A percentile compares a stretch with the other conserved stretches of the same genome.
phyloP scores from a whole-genome alignment of 1,284 basidiomycete species.

The Phellopilus nigrolimitatus region DNA sequence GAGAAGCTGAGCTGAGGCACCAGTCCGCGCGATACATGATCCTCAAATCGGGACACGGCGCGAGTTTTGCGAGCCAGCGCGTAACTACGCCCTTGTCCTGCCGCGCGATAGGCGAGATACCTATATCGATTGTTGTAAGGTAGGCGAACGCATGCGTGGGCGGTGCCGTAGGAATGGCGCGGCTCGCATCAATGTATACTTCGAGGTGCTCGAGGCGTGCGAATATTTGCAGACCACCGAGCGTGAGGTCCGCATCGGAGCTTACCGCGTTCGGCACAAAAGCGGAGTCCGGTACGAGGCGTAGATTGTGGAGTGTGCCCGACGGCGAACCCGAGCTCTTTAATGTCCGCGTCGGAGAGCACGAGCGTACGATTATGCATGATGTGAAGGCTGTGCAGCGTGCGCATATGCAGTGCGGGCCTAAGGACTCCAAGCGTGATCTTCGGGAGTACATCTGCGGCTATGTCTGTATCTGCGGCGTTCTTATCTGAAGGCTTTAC shows the following conservation, averaged over 20 bases:
- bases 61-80: conserved; percentile 2
- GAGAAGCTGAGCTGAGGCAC: neutral
- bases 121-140: neutral
- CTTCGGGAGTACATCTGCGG: neutral
- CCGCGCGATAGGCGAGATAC: neutral
- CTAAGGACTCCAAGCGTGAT: conserved; percentile 1
- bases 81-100: neutral
- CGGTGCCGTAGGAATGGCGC: neutral
- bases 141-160: neutral
- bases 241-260: neutral
- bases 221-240: neutral
- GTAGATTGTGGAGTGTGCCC: neutral
- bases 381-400: neutral
- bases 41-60: neutral
- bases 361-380: conserved; percentile 3
- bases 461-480: neutral
- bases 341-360: conserved; percentile 1
- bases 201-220: conserved; percentile 6
- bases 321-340: conserved; percentile 1
- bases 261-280: neutral
- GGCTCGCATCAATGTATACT: conserved; percentile 2
- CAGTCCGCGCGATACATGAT: conserved; percentile 1
- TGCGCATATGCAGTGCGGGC: conserved; percentile 1
- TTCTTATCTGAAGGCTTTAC: conserved; percentile 3
- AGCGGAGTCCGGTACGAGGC: conserved; percentile 4